Percentiles rank a stretch among this genome's conserved stretches.
Conservation (phyloP, 2,329 filamentous ascomycete species). For the Sarocladium kiliense region DNA sequence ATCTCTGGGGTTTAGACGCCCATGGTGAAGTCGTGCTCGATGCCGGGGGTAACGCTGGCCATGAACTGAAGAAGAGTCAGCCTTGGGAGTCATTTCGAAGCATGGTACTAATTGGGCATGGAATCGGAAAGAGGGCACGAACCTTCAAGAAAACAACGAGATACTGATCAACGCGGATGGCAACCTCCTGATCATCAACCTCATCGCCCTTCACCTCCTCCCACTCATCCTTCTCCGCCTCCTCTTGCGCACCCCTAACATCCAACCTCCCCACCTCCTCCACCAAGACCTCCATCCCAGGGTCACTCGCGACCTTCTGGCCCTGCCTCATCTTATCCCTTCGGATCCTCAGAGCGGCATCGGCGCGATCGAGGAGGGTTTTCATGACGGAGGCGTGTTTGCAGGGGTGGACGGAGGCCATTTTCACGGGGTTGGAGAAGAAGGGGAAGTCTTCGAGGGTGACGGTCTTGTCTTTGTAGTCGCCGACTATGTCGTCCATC, state of each 20-base stretch:
- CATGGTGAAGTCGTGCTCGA: constrained; percentile 98
- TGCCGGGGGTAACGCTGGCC: constrained; percentile 88
- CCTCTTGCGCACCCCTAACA: constrained; percentile 40
- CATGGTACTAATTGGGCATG: background rate
- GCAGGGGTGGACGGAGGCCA: constrained; percentile 95
- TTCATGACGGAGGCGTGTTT: constrained; percentile 99
- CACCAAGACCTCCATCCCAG: constrained; percentile 79
- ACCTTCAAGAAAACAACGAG: constrained; percentile 84
- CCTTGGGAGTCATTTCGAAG: background rate
- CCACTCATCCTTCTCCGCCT: constrained; percentile 52
- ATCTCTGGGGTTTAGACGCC: constrained; percentile 59
- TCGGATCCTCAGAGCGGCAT: constrained; percentile 84
- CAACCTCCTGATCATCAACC: constrained; percentile 65
- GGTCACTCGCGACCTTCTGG: constrained; percentile 31
- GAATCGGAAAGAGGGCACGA: constrained; percentile 21
- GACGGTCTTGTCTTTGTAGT: constrained; percentile 98
- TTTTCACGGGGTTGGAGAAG: constrained; percentile 86
- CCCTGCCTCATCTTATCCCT: constrained; percentile 71
- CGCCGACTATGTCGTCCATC: constrained; percentile 96
- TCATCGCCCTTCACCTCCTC: constrained; percentile 58
- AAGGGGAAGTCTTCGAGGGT: constrained; percentile 97
- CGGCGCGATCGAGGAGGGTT: constrained; percentile 87
- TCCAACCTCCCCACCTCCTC: constrained; percentile 70
- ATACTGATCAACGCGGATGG: constrained; percentile 84
- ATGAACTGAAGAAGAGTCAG: constrained; percentile 52